Evolutionary conservation across 495 filamentous ascomycete species (phyloP).

Genomic region (Rhypophila decipiens): DNA sequence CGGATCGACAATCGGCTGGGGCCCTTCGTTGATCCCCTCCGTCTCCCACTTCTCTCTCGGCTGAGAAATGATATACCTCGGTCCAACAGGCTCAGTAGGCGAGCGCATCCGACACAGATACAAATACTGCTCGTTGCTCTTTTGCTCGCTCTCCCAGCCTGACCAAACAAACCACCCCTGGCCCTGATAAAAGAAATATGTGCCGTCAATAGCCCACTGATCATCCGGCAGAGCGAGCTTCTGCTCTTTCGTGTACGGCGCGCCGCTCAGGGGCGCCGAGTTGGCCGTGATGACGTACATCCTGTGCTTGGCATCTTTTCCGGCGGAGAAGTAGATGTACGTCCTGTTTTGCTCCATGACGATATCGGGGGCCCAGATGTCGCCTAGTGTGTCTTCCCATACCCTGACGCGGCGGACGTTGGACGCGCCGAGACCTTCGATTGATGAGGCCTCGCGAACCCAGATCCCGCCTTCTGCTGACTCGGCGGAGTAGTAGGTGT

Average conservation of each 20-base stretch:
- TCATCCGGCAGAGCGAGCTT: slow-evolving; percentile 7
- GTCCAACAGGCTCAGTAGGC: slow-evolving; percentile 1
- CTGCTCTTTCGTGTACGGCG: slow-evolving; percentile 3
- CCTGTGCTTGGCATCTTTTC: slow-evolving; percentile 6
- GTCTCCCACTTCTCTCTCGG: slow-evolving; percentile 8
- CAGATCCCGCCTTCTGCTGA: slow-evolving; percentile 7
- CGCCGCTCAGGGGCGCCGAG: not conserved
- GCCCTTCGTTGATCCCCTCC: slow-evolving; percentile 8
- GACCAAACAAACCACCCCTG: slow-evolving; percentile 10
- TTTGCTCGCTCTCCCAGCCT: slow-evolving; percentile 7
- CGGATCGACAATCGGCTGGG: slow-evolving; percentile 8
- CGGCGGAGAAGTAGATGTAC: slow-evolving; percentile 11
- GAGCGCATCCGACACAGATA: slow-evolving; percentile 10
- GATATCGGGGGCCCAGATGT: slow-evolving; percentile 12
- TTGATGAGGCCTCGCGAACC: slow-evolving; percentile 4
- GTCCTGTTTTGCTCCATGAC: slow-evolving; percentile 4
- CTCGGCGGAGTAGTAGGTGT: slow-evolving; percentile 10
- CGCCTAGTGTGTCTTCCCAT: slow-evolving; percentile 6
- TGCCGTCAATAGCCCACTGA: slow-evolving; percentile 12
- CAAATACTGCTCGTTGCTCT: slow-evolving; percentile 5
- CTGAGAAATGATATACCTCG: slow-evolving; percentile 4
- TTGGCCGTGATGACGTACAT: slow-evolving; percentile 11
- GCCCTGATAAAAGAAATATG: slow-evolving; percentile 2
- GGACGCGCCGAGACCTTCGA: slow-evolving; percentile 3
- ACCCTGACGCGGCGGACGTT: slow-evolving; percentile 2